Conservation (phyloP, 2,329 filamentous ascomycete species). For the Furcasterigmium furcatum region DNA sequence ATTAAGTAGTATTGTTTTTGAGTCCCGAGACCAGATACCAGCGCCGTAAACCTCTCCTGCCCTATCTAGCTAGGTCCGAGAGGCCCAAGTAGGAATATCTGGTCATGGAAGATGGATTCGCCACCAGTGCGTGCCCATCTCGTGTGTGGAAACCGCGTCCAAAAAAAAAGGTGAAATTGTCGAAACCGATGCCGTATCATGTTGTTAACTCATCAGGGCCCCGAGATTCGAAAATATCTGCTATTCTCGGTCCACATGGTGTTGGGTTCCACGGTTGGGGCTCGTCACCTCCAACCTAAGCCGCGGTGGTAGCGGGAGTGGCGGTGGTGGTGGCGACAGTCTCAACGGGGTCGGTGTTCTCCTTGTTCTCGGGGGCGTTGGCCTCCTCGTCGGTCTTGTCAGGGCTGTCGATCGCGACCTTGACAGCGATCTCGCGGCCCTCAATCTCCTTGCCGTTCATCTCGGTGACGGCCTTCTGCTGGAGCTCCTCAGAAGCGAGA, state of each 20-base stretch:
- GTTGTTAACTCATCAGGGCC: background rate
- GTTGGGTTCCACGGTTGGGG: background rate
- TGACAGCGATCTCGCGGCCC: constrained; percentile 98
- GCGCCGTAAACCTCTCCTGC: background rate
- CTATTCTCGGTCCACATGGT: background rate
- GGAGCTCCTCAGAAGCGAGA: constrained; percentile 88
- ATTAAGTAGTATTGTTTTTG: background rate
- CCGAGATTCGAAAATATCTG: background rate
- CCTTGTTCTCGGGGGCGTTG: constrained; percentile 47
- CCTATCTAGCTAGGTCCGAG: background rate
- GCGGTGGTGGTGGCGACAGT: constrained; percentile 13
- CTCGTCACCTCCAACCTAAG: background rate
- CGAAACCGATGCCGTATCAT: constrained; percentile 14
- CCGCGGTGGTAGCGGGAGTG: constrained; percentile 21
- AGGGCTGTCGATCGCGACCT: constrained; percentile 99
- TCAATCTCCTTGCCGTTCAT: constrained; percentile 99
- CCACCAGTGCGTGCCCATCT: constrained; percentile 9
- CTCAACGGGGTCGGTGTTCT: constrained; percentile 13
- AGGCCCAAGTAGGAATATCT: background rate
- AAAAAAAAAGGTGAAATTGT: constrained; percentile 14
- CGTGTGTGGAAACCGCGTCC: constrained; percentile 11
- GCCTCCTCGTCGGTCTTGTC: constrained; percentile 92
- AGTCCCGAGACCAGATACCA: background rate
- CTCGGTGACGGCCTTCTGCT: constrained; percentile 94
- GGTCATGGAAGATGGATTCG: constrained; percentile 12